Evolutionary conservation across 2,329 filamentous ascomycete species (phyloP), one percentile per base, ranked within the genome.

Genomic region (Emmonsiellopsis sp.): DNA sequence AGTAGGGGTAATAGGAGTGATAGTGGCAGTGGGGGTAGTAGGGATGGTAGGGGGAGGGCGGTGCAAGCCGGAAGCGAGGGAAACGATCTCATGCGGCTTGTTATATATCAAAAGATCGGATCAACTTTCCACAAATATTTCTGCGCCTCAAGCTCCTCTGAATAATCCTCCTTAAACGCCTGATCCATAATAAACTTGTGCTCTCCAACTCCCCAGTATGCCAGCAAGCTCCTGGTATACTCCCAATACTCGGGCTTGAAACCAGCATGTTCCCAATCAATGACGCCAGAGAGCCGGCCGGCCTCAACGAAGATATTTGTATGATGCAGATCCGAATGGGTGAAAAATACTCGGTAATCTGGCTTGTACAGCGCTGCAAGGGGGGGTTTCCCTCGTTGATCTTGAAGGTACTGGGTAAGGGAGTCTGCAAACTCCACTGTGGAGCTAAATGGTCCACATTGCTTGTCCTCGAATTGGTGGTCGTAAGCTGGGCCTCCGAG

Each of bases 211-310:
- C 15, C 26, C 42, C 15, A 44, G 42, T 55, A 52, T 8, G 40
- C 32, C 50, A 50, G 53, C 31, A 55, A 31, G 7, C 45, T 44
- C 26, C 48, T 48, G 40, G 41, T 57, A 13, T 50, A 49, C 49
- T 58, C 54, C 56, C 56, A 58, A 45, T 58, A 58, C 43, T 58
- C 56, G 6, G 56, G 56, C 30, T 52, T 56, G 30, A 51, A 58
- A 11, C 54, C 52, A 26, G 54, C 51, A 45, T 52, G 37, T 44
- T 57, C 55, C 41, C 52, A 57, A 30, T 55, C 54, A 46, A 57
- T 46, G n/a, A 57, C 42, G 5, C 54, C 55, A 47, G 46, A 34
- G 20, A 58, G 38, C 9, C 41, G 41, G 10, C 56, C 56, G 10
- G n/a, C 5, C 15, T 44, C 35, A 16, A 58, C 16, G 43, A 58